phyloP scores from a whole-genome alignment of 2,329 filamentous ascomycete species.

The Cercospora zeina region DNA sequence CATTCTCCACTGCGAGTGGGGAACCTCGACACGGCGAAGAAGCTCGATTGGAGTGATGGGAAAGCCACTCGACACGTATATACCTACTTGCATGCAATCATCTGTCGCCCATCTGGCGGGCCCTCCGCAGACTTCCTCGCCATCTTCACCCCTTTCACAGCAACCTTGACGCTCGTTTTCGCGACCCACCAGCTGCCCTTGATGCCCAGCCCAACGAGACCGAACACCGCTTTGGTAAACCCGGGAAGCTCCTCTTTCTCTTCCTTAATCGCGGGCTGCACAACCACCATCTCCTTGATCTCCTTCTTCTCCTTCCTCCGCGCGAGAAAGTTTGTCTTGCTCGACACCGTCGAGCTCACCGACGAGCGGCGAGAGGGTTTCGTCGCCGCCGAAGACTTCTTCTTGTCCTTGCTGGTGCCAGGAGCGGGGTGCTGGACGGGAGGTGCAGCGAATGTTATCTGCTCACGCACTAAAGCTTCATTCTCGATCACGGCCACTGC shows the following conservation, averaged over 20 bases:
- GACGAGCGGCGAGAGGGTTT: slow-evolving; percentile 14
- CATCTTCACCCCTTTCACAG: slow-evolving; percentile 43
- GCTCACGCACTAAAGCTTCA: slow-evolving; percentile 35
- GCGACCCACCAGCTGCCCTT: slow-evolving; percentile 48
- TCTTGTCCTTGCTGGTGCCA: slow-evolving; percentile 11
- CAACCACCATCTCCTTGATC: slow-evolving; percentile 8
- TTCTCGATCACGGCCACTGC: slow-evolving; percentile 51
- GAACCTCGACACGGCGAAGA: neutral
- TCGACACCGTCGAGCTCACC: slow-evolving; percentile 15
- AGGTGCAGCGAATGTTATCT: slow-evolving; percentile 39
- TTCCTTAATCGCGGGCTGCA: slow-evolving; percentile 26
- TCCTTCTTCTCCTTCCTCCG: slow-evolving; percentile 24
- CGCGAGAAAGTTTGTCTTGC: slow-evolving; percentile 17
- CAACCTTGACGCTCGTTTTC: slow-evolving; percentile 45
- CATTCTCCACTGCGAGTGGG: neutral
- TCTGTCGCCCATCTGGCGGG: slow-evolving; percentile 28
- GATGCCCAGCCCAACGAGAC: slow-evolving; percentile 45
- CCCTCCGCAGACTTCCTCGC: slow-evolving; percentile 35
- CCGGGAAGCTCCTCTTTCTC: slow-evolving; percentile 43
- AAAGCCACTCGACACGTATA: neutral
- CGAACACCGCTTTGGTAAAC: slow-evolving; percentile 44
- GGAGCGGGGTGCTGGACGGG: slow-evolving; percentile 25
- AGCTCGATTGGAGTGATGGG: neutral
- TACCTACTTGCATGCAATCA: neutral
- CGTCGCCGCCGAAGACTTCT: neutral